Base-by-base conservation (phyloP, 768 basidiomycete species). In the Rhizopogon sp. region DNA sequence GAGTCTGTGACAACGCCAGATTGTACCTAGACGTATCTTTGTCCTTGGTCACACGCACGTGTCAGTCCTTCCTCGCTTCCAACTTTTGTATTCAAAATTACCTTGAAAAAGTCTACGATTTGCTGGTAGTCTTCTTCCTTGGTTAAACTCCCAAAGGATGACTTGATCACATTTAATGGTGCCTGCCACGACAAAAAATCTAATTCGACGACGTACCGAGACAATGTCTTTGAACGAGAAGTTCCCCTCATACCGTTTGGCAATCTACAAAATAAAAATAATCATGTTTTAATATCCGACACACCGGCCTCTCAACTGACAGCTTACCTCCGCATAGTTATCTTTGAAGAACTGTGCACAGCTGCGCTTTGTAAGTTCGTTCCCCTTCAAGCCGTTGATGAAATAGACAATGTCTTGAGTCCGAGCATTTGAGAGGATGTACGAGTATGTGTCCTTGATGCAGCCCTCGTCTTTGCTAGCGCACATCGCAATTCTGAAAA, bases 71-170 rank as follows among this genome's bases (percentile, higher is more conserved):
- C 6, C 16, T 43, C 31, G 56, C 56, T 45, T 53, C 59, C 55
- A 49, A 43, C 39, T 20, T 20, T 31, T 44, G 25, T 6, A 22
- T 41, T 50, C 40, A 43, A 35, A 22, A 71, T 68, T 67, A 84
- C 87, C 76, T 85, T 80, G 77, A 93, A 98, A 78, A 91, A 96
- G 4, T 71, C 79, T 50, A 78, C 77, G 13, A 83, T 77, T 20
- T 74, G 75, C 50, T 83, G 71, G 41, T 80, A 76, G 71, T 97
- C 95, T 56, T 81, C 69, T 58, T 85, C 72, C 20, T 81, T 82
- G n/a, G 86, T 82, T 53, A 95, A 74, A 31, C 71, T 70, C 28
- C 67, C 65, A 67, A 80, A 70, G 8, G 71, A 58, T 33, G 61
- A 64, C 70, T 80, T 53, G 51, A 54, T 22, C 39, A 64, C 64